Conservation (phyloP, 208 protist genomes). For the Naegleria gruberi region DNA sequence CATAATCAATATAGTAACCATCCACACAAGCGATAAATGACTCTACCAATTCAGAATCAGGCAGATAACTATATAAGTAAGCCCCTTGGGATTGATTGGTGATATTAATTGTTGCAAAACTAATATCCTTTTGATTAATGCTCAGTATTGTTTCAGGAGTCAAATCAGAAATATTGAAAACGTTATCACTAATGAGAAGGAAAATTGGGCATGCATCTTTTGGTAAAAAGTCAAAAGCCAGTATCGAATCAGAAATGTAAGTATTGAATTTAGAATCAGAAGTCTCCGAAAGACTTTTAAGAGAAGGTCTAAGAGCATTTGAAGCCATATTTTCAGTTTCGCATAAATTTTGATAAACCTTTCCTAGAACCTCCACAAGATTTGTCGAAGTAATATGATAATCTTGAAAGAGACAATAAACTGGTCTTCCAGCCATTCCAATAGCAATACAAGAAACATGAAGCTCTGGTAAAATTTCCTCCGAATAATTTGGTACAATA, state of each 20-base stretch:
- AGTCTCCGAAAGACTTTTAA: neutral
- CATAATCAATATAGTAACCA: neutral
- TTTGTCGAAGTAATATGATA: neutral
- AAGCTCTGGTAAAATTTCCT: neutral
- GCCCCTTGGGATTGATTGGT: neutral
- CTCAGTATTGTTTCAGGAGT: neutral
- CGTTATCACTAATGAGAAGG: neutral
- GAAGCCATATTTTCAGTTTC: neutral
- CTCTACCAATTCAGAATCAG: neutral
- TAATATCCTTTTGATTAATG: neutral
- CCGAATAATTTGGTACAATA: neutral
- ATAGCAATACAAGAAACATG: neutral
- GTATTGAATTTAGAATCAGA: neutral
- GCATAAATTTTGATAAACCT: neutral
- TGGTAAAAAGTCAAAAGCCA: slow-evolving; percentile 7
- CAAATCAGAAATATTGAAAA: neutral
- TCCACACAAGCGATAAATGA: neutral
- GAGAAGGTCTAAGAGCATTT: neutral
- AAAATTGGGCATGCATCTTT: neutral
- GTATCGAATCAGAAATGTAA: neutral
- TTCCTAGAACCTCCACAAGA: neutral
- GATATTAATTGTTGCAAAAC: neutral
- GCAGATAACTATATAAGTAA: neutral
- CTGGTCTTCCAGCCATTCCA: neutral
- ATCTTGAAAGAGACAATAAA: slow-evolving; percentile 13